Conservation (phyloP, 331 rosid species). For the Quercus lobata region DNA sequence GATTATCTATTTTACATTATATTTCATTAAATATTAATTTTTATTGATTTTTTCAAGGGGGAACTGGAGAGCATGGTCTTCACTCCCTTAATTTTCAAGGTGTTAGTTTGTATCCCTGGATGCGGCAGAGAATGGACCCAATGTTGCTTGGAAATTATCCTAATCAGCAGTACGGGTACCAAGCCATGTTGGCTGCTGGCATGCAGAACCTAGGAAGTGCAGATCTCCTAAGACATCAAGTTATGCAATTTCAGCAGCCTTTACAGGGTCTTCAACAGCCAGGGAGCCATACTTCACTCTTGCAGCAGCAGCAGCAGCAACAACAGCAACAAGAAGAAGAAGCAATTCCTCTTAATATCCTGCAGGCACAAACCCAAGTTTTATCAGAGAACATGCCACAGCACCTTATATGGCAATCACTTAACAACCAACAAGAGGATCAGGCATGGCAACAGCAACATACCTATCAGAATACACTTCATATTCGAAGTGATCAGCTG, state of each 20-base stretch:
- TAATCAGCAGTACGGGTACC: constrained; percentile 49
- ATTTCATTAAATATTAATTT: no score
- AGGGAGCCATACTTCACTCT: constrained; percentile 42
- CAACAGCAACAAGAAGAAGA: constrained; percentile 42
- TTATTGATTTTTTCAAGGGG: constrained; percentile 22
- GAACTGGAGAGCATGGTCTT: constrained; percentile 56
- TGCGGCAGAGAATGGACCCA: constrained; percentile 73
- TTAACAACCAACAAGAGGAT: constrained; percentile 45
- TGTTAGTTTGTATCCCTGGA: constrained; percentile 69
- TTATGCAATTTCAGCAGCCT: constrained; percentile 74
- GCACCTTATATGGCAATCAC: constrained; percentile 53
- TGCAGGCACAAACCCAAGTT: constrained; percentile 52
- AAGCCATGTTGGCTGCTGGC: constrained; percentile 75
- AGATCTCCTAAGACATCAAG: constrained; percentile 65
- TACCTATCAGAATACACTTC: constrained; percentile 41
- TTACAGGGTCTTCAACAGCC: constrained; percentile 59
- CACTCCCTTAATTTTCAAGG: constrained; percentile 66
- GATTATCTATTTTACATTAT: no score
- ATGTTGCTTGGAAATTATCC: constrained; percentile 50
- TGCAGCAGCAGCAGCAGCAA: constrained; percentile 57
- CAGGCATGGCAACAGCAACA: constrained; percentile 60
- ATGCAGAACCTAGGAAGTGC: constrained; percentile 60
- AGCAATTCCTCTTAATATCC: constrained; percentile 40
- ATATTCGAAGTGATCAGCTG: constrained; percentile 52
- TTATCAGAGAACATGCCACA: constrained; percentile 53